phyloP scores from a whole-genome alignment of 352 stramenopile species.

The Labyrinthula sp. region DNA sequence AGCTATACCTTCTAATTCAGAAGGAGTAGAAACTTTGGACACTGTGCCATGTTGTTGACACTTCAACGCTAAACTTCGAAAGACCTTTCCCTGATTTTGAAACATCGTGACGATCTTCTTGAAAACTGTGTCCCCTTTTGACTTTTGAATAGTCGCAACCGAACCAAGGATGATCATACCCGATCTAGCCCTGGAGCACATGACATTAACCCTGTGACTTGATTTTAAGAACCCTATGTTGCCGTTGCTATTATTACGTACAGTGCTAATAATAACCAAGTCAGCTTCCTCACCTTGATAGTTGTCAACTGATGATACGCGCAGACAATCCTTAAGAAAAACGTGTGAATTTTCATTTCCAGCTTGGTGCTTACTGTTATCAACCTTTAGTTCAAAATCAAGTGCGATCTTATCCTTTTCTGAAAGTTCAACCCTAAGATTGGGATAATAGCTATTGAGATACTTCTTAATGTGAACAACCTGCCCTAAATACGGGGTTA shows the following conservation, averaged over 20 bases:
- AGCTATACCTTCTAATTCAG: background rate
- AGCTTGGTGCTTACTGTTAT: no score
- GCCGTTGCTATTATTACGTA: background rate
- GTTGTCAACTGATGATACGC: conserved; percentile 7
- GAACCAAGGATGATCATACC: conserved; percentile 1
- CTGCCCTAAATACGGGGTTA: conserved; percentile 4
- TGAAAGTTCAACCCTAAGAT: no score
- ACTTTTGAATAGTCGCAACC: background rate
- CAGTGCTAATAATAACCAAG: conserved; percentile 1
- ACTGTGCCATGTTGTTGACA: background rate
- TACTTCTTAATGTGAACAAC: background rate
- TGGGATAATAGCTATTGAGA: background rate
- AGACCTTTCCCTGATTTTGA: background rate
- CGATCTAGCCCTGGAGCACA: background rate
- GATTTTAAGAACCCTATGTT: conserved; percentile 3
- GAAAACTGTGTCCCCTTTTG: conserved; percentile 1
- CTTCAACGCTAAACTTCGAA: background rate
- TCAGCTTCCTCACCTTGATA: conserved; percentile 3
- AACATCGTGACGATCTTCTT: background rate
- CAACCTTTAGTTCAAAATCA: no score
- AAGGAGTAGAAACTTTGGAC: background rate
- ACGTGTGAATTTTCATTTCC: no score
- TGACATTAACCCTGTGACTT: background rate
- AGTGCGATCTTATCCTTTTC: no score
- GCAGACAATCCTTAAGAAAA: no score